These are phyloP conservation scores for Penicillium mononematosum DNA, from an alignment of 495 filamentous ascomycete genomes.

Conservation along the genomic window DNA sequence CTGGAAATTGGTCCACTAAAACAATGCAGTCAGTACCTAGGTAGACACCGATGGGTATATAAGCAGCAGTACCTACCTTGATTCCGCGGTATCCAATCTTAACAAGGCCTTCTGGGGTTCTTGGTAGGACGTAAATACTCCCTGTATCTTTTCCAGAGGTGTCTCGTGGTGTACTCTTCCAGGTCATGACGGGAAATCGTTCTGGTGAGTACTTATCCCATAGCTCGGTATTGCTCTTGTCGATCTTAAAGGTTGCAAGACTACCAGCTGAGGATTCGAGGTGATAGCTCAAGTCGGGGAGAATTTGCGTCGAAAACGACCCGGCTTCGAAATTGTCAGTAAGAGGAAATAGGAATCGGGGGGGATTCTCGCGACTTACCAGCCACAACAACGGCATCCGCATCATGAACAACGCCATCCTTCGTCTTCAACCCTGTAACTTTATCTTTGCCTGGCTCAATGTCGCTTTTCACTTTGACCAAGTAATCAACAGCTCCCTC, in stretches of 20 bases:
- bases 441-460: constrained; percentile 21
- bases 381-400: constrained; percentile 18
- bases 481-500: constrained; percentile 14
- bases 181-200: constrained; percentile 20
- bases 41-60: no score
- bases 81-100: constrained; percentile 22
- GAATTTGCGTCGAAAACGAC: constrained; percentile 22
- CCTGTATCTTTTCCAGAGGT: constrained; percentile 18
- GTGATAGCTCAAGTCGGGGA: constrained; percentile 19
- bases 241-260: constrained; percentile 21
- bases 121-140: constrained; percentile 22
- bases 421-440: constrained; percentile 13
- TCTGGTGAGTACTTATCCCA: constrained; percentile 25
- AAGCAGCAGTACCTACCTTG: constrained; percentile 8
- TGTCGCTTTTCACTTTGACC: constrained; percentile 8
- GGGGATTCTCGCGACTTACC: constrained; percentile 12
- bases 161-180: constrained; percentile 19
- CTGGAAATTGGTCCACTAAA: constrained; percentile 23
- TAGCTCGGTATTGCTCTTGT: constrained; percentile 12
- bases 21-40: not conserved
- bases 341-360: no score
- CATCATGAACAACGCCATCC: constrained; percentile 13
- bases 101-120: constrained; percentile 19
- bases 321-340: constrained; percentile 14
- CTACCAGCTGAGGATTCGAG: constrained; percentile 22